A percentile compares a stretch with the other conserved stretches of the same genome.
Conservation (phyloP, 2,329 filamentous ascomycete species). For the Thyridium curvatum region DNA sequence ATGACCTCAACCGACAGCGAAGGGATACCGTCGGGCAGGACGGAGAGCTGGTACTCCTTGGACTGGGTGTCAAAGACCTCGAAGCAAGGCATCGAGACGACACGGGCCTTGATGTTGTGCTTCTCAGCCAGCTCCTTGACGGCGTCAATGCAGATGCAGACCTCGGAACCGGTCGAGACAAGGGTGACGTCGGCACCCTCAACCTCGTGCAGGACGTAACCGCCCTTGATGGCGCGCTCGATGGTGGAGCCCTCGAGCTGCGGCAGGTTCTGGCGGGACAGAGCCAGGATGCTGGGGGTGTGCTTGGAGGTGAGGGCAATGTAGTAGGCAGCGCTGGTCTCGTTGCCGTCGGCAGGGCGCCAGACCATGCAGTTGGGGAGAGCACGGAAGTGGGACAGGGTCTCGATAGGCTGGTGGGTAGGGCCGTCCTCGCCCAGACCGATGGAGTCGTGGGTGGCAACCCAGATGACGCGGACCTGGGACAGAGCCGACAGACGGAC, state of each 20-base stretch:
- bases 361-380: conserved; percentile 99
- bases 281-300: conserved; percentile 87
- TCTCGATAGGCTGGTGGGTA: conserved; percentile 99
- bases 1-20: conserved; percentile 92
- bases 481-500: conserved; percentile 91
- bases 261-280: conserved; percentile 96
- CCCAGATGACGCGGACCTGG: conserved; percentile 85
- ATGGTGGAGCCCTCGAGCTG: conserved; percentile 93
- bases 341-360: conserved; percentile 97
- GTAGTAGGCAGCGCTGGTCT: conserved; percentile 97
- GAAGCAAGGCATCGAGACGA: conserved; percentile 94
- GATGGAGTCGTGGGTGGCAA: conserved; percentile 98
- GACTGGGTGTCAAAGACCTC: conserved; percentile 92
- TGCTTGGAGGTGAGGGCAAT: conserved; percentile 81
- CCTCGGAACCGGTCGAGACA: conserved; percentile 93
- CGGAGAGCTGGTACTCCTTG: conserved; percentile 91
- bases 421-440: conserved; percentile 98
- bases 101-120: conserved; percentile 78
- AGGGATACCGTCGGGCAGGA: conserved; percentile 91
- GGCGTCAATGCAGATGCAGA: conserved; percentile 86
- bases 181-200: conserved; percentile 82
- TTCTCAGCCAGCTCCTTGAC: conserved; percentile 87
- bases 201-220: conserved; percentile 82
- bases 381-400: conserved; percentile 94
- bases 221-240: conserved; percentile 87